Conservation (phyloP, 73 alveolate genomes). For the Vitrella brassicaformis region DNA sequence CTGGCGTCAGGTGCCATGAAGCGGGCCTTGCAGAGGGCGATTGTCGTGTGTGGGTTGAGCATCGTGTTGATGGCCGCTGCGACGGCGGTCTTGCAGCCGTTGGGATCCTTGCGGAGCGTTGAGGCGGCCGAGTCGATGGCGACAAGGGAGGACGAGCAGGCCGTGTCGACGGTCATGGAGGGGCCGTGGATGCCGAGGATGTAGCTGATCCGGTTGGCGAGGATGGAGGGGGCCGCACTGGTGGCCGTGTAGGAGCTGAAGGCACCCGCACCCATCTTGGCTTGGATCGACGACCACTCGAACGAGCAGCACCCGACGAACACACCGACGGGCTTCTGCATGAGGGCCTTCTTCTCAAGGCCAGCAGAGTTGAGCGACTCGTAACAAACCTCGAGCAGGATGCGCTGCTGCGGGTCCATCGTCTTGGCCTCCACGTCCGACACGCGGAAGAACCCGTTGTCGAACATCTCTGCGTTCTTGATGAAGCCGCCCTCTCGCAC, state of each 20-base stretch:
- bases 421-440: conserved; percentile 33
- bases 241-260: neutral
- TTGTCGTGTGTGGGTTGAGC: too few species aligned
- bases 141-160: neutral
- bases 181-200: conserved; percentile 1
- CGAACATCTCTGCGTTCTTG: conserved; percentile 18
- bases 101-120: too few species aligned
- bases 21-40: too few species aligned
- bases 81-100: too few species aligned
- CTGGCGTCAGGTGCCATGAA: neutral
- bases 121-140: neutral
- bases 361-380: too few species aligned
- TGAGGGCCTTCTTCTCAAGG: too few species aligned
- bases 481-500: conserved; percentile 25
- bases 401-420: conserved; percentile 13
- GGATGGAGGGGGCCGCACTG: neutral
- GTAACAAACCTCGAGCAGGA: neutral
- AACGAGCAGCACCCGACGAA: too few species aligned
- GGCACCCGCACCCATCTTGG: neutral
- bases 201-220: conserved; percentile 2
- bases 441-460: conserved; percentile 29
- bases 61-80: too few species aligned
- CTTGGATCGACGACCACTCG: too few species aligned
- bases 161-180: neutral
- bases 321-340: too few species aligned